Percentiles rank a stretch among this genome's conserved stretches.
These are phyloP conservation scores for Proliferodiscus dingleyae DNA, from an alignment of 2,329 filamentous ascomycete species.

Conservation along the genomic window DNA sequence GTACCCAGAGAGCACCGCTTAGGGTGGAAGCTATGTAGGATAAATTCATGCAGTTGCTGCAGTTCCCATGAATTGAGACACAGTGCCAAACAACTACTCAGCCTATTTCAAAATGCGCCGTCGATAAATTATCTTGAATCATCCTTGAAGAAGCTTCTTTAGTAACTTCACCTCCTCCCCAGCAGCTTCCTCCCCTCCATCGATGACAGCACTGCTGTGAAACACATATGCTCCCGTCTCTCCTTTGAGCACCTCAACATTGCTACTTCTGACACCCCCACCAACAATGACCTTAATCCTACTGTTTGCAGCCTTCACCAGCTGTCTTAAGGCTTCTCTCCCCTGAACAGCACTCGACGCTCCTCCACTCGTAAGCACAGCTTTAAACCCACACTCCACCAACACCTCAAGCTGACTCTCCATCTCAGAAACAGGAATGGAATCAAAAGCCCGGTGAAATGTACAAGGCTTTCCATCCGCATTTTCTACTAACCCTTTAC, in stretches of 20 bases:
- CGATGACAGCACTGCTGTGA: conserved; percentile 41
- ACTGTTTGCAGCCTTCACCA: conserved; percentile 26
- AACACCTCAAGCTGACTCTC: conserved; percentile 8
- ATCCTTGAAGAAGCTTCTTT: conserved; percentile 2
- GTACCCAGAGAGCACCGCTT: too few relatives aligned
- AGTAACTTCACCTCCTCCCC: conserved; percentile 20
- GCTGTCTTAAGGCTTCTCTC: conserved; percentile 25
- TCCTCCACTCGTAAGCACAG: conserved; percentile 46
- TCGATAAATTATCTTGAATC: too few relatives aligned
- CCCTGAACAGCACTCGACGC: conserved; percentile 16
- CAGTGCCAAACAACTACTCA: too few relatives aligned
- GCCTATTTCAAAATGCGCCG: too few relatives aligned
- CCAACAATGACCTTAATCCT: conserved; percentile 44
- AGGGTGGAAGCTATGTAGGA: too few relatives aligned
- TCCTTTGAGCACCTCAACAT: conserved; percentile 34
- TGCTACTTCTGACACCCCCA: conserved; percentile 43
- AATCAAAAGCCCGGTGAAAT: conserved; percentile 51
- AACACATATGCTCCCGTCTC: conserved; percentile 32
- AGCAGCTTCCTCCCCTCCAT: conserved; percentile 29
- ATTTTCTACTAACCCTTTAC: conserved; percentile 36
- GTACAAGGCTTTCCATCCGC: conserved; percentile 42
- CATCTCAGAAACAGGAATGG: conserved; percentile 23
- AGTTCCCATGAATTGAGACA: too few relatives aligned
- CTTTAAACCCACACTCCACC: conserved; percentile 37
- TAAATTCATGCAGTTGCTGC: too few relatives aligned